Base-by-base conservation (phyloP, 2,329 filamentous ascomycete species). In the Hysterium pulicare region DNA sequence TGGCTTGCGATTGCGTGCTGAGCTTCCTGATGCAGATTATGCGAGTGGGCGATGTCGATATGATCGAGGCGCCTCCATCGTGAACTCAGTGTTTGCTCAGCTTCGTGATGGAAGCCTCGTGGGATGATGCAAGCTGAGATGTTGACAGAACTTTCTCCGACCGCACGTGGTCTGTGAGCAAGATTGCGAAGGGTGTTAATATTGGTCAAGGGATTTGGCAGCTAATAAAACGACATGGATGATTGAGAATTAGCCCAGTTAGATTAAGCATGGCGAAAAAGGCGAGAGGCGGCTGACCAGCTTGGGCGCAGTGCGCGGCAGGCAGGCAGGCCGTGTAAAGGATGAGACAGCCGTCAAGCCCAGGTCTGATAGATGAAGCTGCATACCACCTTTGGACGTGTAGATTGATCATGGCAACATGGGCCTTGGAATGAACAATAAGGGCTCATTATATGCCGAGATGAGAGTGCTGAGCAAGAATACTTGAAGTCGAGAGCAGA, bases 121-220 rank as follows among this genome's bases (percentile, higher is more conserved):
- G n/a, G n/a, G n/a, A n/a, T n/a, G n/a, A n/a, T n/a, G n/a, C n/a
- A n/a, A n/a, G n/a, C n/a, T n/a, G n/a, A n/a, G n/a, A n/a, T n/a
- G n/a, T n/a, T n/a, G n/a, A n/a, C n/a, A n/a, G n/a, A n/a, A n/a
- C n/a, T n/a, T n/a, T n/a, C n/a, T n/a, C n/a, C n/a, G n/a, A n/a
- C n/a, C n/a, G n/a, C n/a, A n/a, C n/a, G n/a, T n/a, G n/a, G n/a
- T n/a, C n/a, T n/a, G n/a, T n/a, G n/a, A n/a, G n/a, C n/a, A n/a
- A n/a, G n/a, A n/a, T n/a, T n/a, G n/a, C n/a, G n/a, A n/a, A n/a
- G n/a, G n/a, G n/a, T n/a, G n/a, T n/a, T 7, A 28, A 58, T 58
- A 57, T 57, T 58, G 52, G 50, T 49, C 49, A 46, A 49, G 37
- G 40, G 52, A 38, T 40, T 40, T 34, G 31, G 49, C 35, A 46